Base-by-base conservation (phyloP, 768 basidiomycete genomes). In the Rhodotorula graminis region DNA sequence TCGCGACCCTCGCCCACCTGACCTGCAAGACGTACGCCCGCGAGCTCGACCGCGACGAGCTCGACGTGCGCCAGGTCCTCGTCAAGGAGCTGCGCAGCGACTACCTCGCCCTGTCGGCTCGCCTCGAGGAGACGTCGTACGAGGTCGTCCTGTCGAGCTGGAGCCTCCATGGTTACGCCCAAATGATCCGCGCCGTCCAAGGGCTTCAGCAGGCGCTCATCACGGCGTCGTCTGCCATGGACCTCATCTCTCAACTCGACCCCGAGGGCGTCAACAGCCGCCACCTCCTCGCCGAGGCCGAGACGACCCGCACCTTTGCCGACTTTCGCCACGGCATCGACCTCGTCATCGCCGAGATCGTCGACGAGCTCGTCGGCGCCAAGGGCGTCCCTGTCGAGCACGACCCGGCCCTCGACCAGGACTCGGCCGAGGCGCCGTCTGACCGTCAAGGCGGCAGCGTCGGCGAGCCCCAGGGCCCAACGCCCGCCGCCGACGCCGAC, bases 281-380 rank as follows among this genome's bases (percentile, higher is more conserved):
- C 29, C 75, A 72, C 58, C 65, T 76, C 27, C 50, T 72, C 31
- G 90, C 92, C 42, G 91, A 93, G 60, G 79, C 82, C 71, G 94
- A 94, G 84, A 90, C 86, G 65, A 89, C 90, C 71, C 88, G 50
- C 19, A 63, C 74, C 21, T 76, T 76, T 21, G 53, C 57, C 27
- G 46, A 88, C 78, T 90, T 93, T 80, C 94, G 93, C 85, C 93
- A 92, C 71, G 92, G 95, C 60, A 91, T 98, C 74, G 89, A 97
- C 75, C 93, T 94, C 72, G 85, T 97, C 79, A 91, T 98, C 79
- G 82, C 94, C 49, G 94, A 93, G 80, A 92, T 90, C 70, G 95
- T 98, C 79, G 70, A 76, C 63, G 62, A 67, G 59, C 59, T 76
- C n/a, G 55, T 56, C 37, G 70, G 69, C 15, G 16, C 56, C 12